phyloP scores from a whole-genome alignment of 1,284 basidiomycete genomes.

The Mycosarcoma maydis region DNA sequence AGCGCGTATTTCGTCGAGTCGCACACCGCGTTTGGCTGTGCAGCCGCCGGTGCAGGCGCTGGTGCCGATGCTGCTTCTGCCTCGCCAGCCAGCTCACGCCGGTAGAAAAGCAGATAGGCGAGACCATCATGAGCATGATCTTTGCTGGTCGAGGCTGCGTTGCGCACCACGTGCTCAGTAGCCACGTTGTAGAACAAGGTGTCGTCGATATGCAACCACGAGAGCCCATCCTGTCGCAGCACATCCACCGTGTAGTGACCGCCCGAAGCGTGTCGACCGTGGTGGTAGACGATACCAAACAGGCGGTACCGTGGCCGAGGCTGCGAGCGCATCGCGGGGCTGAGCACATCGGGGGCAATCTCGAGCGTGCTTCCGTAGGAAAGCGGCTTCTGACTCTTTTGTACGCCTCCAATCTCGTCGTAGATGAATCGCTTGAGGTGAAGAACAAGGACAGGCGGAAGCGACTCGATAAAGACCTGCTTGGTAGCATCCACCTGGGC shows the following conservation, averaged over 20 bases:
- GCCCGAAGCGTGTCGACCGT: slow-evolving; percentile 86
- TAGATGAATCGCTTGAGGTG: slow-evolving; percentile 95
- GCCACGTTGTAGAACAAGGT: slow-evolving; percentile 75
- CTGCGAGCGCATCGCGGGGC: slow-evolving; percentile 55
- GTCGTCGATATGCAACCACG: slow-evolving; percentile 93
- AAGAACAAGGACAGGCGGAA: slow-evolving; percentile 86
- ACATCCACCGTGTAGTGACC: slow-evolving; percentile 97
- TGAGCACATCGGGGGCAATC: slow-evolving; percentile 70
- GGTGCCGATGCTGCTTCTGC: slow-evolving; percentile 13
- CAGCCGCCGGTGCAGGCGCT: no score
- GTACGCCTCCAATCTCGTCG: slow-evolving; percentile 82
- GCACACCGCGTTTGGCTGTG: background rate
- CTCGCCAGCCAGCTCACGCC: slow-evolving; percentile 57
- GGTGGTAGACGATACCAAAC: slow-evolving; percentile 93
- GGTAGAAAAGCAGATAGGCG: slow-evolving; percentile 92
- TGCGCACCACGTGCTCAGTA: slow-evolving; percentile 80
- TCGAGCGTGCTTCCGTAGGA: slow-evolving; percentile 81
- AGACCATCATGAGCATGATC: slow-evolving; percentile 58
- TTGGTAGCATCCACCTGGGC: slow-evolving; percentile 81
- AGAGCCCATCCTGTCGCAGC: slow-evolving; percentile 77
- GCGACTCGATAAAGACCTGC: slow-evolving; percentile 83
- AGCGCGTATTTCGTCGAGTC: background rate
- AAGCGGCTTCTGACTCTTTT: slow-evolving; percentile 86
- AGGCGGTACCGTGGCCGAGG: slow-evolving; percentile 78
- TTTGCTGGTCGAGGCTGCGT: slow-evolving; percentile 54